phyloP scores from a whole-genome alignment of 306 rosid genomes.

The Quercus aquifolioides region DNA sequence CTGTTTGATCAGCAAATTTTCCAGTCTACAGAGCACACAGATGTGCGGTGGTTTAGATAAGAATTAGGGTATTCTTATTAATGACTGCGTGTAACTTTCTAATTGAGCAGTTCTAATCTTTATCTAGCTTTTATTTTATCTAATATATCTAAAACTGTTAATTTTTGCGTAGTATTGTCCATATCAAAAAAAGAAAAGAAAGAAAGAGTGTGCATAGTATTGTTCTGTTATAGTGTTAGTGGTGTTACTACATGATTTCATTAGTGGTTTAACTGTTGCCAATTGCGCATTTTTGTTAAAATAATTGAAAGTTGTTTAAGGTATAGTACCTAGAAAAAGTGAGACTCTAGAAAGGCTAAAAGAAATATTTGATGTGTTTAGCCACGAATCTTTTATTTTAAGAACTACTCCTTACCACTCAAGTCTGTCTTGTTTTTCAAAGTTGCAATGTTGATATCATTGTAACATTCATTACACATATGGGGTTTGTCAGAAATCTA shows the following conservation, averaged over 20 bases:
- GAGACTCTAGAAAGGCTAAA: too few species aligned
- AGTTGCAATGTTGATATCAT: neutral
- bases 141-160: neutral
- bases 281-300: too few species aligned
- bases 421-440: neutral
- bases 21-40: constrained; percentile 2
- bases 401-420: neutral
- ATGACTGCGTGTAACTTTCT: constrained; percentile 1
- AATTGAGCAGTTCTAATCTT: neutral
- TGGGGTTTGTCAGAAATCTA: neutral
- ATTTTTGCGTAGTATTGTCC: neutral
- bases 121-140: too few species aligned
- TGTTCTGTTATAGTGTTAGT: too few species aligned
- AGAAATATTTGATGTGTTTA: too few species aligned
- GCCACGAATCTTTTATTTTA: neutral
- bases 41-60: constrained; percentile 24
- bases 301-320: too few species aligned
- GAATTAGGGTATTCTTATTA: constrained; percentile 5
- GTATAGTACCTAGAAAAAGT: too few species aligned
- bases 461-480: neutral
- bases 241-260: too few species aligned
- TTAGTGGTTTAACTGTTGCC: too few species aligned
- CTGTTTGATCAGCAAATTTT: constrained; percentile 30
- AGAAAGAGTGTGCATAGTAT: too few species aligned
- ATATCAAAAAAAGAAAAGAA: too few species aligned